Conservation (phyloP, 169 alveolate species). For the Babesia sp. region DNA sequence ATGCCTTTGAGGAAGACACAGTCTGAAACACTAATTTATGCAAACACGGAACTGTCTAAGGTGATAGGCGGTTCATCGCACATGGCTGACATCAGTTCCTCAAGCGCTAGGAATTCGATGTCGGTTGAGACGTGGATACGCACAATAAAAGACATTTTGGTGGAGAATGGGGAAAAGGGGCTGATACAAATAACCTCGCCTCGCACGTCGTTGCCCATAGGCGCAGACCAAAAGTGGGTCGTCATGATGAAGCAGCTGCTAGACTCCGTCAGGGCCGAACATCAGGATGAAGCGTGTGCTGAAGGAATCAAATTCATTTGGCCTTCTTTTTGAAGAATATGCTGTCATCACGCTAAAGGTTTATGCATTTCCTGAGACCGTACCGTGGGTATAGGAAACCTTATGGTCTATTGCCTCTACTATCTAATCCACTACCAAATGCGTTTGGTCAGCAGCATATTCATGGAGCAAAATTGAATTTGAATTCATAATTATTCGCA, state of each 20-base stretch:
- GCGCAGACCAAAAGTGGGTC: slow-evolving; percentile 34
- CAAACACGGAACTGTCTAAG: neutral
- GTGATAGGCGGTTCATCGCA: neutral
- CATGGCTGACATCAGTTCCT: neutral
- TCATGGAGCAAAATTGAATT: too few species aligned
- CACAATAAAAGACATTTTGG: slow-evolving; percentile 7
- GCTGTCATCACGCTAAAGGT: too few species aligned
- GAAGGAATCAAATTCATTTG: slow-evolving; percentile 42
- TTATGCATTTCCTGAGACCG: too few species aligned
- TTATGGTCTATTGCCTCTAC: too few species aligned
- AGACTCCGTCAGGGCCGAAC: neutral
- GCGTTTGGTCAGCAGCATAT: too few species aligned
- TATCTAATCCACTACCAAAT: too few species aligned
- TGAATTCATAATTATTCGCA: too few species aligned
- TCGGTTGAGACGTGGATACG: slow-evolving; percentile 24
- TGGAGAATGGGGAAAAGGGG: neutral
- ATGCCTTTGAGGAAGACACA: slow-evolving; percentile 1
- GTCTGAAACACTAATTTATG: slow-evolving; percentile 5
- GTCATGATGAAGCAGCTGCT: slow-evolving; percentile 13
- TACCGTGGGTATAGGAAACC: too few species aligned
- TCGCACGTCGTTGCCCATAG: slow-evolving; percentile 20
- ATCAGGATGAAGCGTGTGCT: neutral
- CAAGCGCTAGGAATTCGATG: neutral
- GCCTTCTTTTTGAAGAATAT: slow-evolving; percentile 10
- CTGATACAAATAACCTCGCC: slow-evolving; percentile 29